These are phyloP conservation scores for Penstemon barbatus DNA, from an alignment of 257 asterid species.

Conservation along the genomic window DNA sequence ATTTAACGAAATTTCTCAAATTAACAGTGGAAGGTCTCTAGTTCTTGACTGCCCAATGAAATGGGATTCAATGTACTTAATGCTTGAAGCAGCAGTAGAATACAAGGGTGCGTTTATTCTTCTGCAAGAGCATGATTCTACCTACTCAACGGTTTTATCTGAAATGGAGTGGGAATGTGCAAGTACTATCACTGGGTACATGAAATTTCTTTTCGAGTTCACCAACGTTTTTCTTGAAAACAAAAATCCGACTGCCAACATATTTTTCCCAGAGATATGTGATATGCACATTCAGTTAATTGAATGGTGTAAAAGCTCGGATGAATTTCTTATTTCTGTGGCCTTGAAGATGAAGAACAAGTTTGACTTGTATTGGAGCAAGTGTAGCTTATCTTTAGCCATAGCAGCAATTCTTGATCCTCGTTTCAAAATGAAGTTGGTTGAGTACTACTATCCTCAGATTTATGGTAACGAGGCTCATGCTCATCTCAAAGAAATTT, in stretches of 20 bases:
- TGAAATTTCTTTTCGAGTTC: conserved; percentile 70
- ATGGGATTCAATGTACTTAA: conserved; percentile 76
- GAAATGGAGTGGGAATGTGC: conserved; percentile 84
- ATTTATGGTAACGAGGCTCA: conserved; percentile 65
- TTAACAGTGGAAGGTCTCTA: conserved; percentile 49
- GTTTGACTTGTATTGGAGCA: conserved; percentile 82
- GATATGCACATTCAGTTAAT: conserved; percentile 77
- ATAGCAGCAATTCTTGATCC: conserved; percentile 88
- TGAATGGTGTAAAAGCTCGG: conserved; percentile 84
- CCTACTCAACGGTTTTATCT: conserved; percentile 58
- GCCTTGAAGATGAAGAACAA: conserved; percentile 79
- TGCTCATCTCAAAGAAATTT: conserved; percentile 59
- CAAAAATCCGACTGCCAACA: conserved; percentile 69
- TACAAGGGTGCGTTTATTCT: conserved; percentile 62
- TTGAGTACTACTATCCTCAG: conserved; percentile 75
- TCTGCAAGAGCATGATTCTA: conserved; percentile 64
- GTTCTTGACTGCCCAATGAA: conserved; percentile 67
- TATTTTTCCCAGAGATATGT: conserved; percentile 76
- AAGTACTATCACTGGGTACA: conserved; percentile 47
- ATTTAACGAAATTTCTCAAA: conserved; percentile 68
- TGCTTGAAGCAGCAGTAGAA: conserved; percentile 80
- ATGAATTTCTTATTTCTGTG: conserved; percentile 62
- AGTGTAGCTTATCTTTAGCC: conserved; percentile 72
- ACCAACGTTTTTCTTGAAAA: conserved; percentile 52
- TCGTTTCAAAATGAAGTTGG: conserved; percentile 88